A percentile compares a stretch with the other conserved stretches of the same genome.
Conservation (phyloP, 2,329 filamentous ascomycete genomes). For the Polytolypa hystricis region DNA sequence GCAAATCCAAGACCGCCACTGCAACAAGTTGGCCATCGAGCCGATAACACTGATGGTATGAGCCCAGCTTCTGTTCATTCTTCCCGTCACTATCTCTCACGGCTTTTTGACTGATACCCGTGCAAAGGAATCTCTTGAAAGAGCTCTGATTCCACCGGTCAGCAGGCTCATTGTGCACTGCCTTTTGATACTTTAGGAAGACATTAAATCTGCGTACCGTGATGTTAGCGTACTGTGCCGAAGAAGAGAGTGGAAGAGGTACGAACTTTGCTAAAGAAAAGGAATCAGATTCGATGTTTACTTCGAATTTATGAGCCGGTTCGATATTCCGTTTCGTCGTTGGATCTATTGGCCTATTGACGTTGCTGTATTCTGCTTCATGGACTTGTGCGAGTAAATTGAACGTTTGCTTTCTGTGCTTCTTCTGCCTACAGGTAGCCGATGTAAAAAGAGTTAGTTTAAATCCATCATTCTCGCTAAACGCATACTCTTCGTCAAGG, state of each 20-base stretch:
- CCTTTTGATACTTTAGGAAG: conserved; percentile 37
- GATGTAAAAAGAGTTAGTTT: too few species aligned
- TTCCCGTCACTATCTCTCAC: conserved; percentile 24
- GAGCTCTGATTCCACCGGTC: conserved; percentile 33
- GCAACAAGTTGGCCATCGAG: conserved; percentile 39
- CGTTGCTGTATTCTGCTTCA: conserved; percentile 32
- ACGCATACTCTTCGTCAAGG: not conserved
- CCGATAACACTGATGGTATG: conserved; percentile 41
- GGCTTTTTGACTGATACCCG: conserved; percentile 31
- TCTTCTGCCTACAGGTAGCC: conserved; percentile 32
- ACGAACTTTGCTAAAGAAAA: not conserved
- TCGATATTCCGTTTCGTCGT: conserved; percentile 34
- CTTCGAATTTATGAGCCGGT: conserved; percentile 39
- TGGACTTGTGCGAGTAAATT: conserved; percentile 33
- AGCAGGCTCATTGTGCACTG: conserved; percentile 35
- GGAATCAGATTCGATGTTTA: conserved; percentile 30
- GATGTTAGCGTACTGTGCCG: not conserved
- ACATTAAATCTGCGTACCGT: conserved; percentile 28
- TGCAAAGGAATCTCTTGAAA: conserved; percentile 39
- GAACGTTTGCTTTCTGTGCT: conserved; percentile 31
- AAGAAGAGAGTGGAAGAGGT: not conserved
- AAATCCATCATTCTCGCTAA: too few species aligned
- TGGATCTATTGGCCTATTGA: conserved; percentile 35
- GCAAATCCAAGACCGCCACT: conserved; percentile 37
- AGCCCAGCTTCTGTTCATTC: conserved; percentile 35